Base-by-base conservation (phyloP, 2,329 filamentous ascomycete species). In the Scytalidium lignicola region DNA sequence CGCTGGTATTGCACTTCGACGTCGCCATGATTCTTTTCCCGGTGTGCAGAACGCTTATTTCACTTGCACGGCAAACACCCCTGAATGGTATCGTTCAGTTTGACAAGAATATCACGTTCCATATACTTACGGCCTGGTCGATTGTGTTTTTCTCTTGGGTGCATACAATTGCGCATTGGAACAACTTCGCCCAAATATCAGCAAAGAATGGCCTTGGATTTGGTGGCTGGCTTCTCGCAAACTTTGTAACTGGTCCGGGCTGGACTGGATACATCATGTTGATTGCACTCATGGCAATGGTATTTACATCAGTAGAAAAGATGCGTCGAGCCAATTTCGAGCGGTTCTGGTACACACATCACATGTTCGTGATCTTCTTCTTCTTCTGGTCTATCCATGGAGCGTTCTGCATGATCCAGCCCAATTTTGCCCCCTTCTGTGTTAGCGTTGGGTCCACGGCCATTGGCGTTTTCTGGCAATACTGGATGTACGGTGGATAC, bases 311-410 rank as follows among this genome's bases (percentile, higher is more conserved):
- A 8, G 73, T 87, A 13, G 88, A 92, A 70, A 88, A 88, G 72
- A 81, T 83, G 9, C 79, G 88, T 45, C 82, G 88, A 47, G 85
- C 85, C 53, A 91, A 93, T 71, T 92, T 89, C 66, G 88, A 92
- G 67, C 85, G 88, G 21, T 95, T 93, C 75, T 95, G 89, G 88
- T 91, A 90, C 67, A 89, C 86, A 1, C 88, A 95, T 69, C 89
- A 93, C 71, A 79, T 93, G 66, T 93, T 93, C 66, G 81, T 92
- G 68, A 63, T 92, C 55, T 93, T 93, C 77, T 93, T 93, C 73
- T 75, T 92, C 58, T 91, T 93, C 75, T 93, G 88, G 88, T 84
- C 88, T n/a, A 79, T 92, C 61, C 89, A 95, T 68, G 89, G 88
- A 51, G 86, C 86, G 21, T 93, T 90, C 72, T 92, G 89, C 70